phyloP scores from a whole-genome alignment of 768 basidiomycete species.

The Cystoderma amianthinum region DNA sequence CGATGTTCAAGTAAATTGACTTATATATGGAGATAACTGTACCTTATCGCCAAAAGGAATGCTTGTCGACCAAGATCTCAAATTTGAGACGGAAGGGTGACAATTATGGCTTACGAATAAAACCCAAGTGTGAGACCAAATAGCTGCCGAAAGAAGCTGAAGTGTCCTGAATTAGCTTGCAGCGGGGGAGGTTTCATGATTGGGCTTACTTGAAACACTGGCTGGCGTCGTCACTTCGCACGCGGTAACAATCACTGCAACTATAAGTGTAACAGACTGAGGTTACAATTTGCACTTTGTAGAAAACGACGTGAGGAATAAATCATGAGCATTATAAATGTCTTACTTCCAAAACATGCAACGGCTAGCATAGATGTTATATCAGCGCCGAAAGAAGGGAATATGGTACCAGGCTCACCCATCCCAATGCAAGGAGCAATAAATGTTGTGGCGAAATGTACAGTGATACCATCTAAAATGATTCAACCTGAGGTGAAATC shows the following conservation, averaged over 20 bases:
- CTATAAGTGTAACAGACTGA: slow-evolving; percentile 32
- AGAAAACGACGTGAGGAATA: not conserved
- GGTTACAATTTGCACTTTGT: slow-evolving; percentile 25
- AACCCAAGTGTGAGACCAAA: slow-evolving; percentile 30
- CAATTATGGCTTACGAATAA: slow-evolving; percentile 21
- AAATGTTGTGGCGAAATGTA: slow-evolving; percentile 25
- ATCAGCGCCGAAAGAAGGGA: not conserved
- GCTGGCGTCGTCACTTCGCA: slow-evolving; percentile 28
- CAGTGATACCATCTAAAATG: slow-evolving; percentile 26
- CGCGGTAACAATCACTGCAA: slow-evolving; percentile 29
- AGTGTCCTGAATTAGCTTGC: no score
- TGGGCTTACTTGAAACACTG: slow-evolving; percentile 26
- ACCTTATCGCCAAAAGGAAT: slow-evolving; percentile 30
- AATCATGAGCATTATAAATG: not conserved
- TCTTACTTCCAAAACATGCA: slow-evolving; percentile 28
- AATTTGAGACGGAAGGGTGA: not conserved
- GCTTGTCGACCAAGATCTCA: slow-evolving; percentile 7
- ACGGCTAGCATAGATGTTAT: slow-evolving; percentile 13
- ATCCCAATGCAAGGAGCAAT: slow-evolving; percentile 30
- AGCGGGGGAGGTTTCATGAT: no score
- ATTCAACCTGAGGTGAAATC: no score
- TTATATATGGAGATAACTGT: not conserved
- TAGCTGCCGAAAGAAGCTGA: slow-evolving; percentile 26
- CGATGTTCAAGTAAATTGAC: not conserved
- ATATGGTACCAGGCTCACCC: slow-evolving; percentile 17